phyloP scores from a whole-genome alignment of 441 rosid species.

The Erodium texanum region DNA sequence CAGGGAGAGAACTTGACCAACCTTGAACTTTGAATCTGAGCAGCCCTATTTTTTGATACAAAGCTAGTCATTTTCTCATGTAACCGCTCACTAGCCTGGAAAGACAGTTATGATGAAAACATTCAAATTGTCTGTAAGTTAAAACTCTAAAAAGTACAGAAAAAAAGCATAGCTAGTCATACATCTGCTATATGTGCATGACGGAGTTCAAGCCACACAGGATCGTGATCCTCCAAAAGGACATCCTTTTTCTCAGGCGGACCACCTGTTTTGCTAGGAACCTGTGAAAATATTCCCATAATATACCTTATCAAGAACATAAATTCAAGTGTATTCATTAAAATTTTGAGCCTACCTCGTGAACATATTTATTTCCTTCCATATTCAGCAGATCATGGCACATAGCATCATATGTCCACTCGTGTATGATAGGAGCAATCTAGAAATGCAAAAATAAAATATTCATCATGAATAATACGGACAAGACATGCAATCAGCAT shows the following conservation, averaged over 20 bases:
- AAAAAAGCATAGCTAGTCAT: constrained; percentile 21
- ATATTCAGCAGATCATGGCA: constrained; percentile 61
- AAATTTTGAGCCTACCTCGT: constrained; percentile 55
- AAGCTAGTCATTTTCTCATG: constrained; percentile 91
- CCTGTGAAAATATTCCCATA: constrained; percentile 30
- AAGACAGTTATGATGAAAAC: constrained; percentile 15
- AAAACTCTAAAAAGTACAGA: not conserved
- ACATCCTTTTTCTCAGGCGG: constrained; percentile 85
- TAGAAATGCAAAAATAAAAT: constrained; percentile 26
- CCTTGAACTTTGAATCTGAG: constrained; percentile 91
- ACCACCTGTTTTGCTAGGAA: constrained; percentile 68
- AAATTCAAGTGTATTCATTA: constrained; percentile 7
- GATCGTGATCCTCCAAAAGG: constrained; percentile 92
- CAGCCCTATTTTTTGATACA: constrained; percentile 87
- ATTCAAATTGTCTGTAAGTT: constrained; percentile 13
- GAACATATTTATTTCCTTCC: constrained; percentile 52
- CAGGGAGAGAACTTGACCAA: constrained; percentile 25
- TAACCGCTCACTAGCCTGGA: constrained; percentile 82
- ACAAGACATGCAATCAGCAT: constrained; percentile 9
- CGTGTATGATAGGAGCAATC: constrained; percentile 67
- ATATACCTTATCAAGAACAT: constrained; percentile 7
- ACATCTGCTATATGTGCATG: constrained; percentile 98
- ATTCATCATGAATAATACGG: constrained; percentile 11
- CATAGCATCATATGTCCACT: constrained; percentile 75
- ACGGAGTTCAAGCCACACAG: constrained; percentile 95